Conservation (phyloP, 768 basidiomycete genomes). For the Asterophora lycoperdoides region DNA sequence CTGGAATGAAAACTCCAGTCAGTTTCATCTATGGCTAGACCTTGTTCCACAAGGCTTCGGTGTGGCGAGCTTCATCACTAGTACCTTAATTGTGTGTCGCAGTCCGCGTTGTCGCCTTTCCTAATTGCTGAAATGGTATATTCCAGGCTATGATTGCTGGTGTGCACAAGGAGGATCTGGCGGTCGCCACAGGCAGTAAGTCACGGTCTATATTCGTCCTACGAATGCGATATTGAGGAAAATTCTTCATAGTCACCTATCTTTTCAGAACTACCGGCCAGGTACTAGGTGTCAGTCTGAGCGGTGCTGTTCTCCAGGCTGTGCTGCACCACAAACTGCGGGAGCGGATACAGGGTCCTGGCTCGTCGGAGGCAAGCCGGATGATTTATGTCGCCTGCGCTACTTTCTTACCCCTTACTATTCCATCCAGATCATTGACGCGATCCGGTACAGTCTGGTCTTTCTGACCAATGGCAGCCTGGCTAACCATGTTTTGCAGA, state of each 20-base stretch:
- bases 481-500: slow-evolving; percentile 30
- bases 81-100: slow-evolving; percentile 69
- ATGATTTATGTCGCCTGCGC: slow-evolving; percentile 9
- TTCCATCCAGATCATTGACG: slow-evolving; percentile 58
- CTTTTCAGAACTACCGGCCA: slow-evolving; percentile 92
- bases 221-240: not conserved
- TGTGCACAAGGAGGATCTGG: slow-evolving; percentile 76
- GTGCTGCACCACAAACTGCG: slow-evolving; percentile 69
- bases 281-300: slow-evolving; percentile 89
- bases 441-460: slow-evolving; percentile 49
- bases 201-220: slow-evolving; percentile 19
- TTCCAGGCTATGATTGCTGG: slow-evolving; percentile 81
- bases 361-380: slow-evolving; percentile 60
- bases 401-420: slow-evolving; percentile 10
- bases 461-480: not conserved
- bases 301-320: slow-evolving; percentile 79
- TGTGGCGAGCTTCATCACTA: slow-evolving; percentile 82
- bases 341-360: slow-evolving; percentile 71
- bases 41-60: slow-evolving; percentile 81
- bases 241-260: slow-evolving; percentile 66
- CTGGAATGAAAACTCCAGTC: slow-evolving; percentile 63
- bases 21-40: slow-evolving; percentile 70
- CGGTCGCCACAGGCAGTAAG: slow-evolving; percentile 88
- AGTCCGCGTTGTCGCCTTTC: slow-evolving; percentile 6
- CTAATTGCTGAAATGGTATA: slow-evolving; percentile 4